Evolutionary conservation across 2,329 filamentous ascomycete genomes (phyloP), one percentile per base, ranked within the genome.

Genomic region (Capronia epimyces): DNA sequence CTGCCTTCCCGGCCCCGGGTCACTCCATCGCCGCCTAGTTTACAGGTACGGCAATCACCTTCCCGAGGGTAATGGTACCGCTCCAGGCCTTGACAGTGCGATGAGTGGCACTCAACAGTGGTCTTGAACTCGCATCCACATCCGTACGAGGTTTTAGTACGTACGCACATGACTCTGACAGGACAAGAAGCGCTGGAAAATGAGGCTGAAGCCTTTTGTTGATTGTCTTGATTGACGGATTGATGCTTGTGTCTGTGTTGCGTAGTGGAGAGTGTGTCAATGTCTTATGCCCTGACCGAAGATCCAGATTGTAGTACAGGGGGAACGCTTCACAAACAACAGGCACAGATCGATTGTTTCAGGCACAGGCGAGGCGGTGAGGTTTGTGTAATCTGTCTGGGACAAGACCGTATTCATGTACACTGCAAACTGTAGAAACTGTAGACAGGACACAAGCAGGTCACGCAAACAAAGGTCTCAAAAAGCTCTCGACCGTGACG

Each of bases 101-200:
- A 50, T 12, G 37, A 47, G 13, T 49, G 43, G 40, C 60, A 62
- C 15, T 50, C 25, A 22, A 51, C 52, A 43, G 50, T 56, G 13
- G 53, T 54, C 37, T 59, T 61, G 49, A 54, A 55, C 27, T 55
- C 50, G 41, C 54, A 52, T 22, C 60, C 60, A 39, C 60, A 62
- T n/a, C 59, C 60, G 34, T 58, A 62, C 31, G 53, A 57, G 13
- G 55, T 62, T 36, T 61, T 61, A 13, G 55, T 61, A 41, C 56
- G 57, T 8, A 58, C 51, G 34, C 60, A 62, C 60, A 62, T 62
- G 34, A 27, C 46, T 45, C 37, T 15, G 31, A 40, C 24, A 20
- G 25, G 22, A 16, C 37, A 50, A 31, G 18, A 22, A 48, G 13
- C 21, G 22, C 10, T 8, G 21, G 18, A 34, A 36, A 21, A 24